phyloP scores from a whole-genome alignment of 805 yeast genomes.

The Saccharomycopsis amapae region DNA sequence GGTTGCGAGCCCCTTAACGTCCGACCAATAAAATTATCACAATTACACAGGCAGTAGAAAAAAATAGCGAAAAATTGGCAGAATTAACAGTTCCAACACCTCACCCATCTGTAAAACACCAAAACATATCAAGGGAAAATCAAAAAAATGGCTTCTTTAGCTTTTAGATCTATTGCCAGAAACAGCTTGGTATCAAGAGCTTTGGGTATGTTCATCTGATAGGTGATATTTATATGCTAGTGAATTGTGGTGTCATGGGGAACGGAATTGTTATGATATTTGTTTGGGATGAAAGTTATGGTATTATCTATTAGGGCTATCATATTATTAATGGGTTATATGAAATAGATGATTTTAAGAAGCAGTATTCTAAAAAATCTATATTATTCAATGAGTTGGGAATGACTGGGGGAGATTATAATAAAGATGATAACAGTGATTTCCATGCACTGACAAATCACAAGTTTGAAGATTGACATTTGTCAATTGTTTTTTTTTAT shows the following conservation, averaged over 20 bases:
- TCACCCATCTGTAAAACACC: background rate
- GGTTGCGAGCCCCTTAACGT: too few species aligned
- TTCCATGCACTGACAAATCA: background rate
- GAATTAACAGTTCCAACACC: background rate
- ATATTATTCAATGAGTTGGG: background rate
- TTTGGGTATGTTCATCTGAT: conserved; percentile 29
- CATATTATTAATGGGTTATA: background rate
- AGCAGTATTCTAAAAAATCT: background rate
- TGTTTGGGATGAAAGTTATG: too few species aligned
- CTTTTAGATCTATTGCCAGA: conserved; percentile 38
- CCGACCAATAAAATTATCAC: too few species aligned
- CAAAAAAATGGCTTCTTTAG: conserved; percentile 33
- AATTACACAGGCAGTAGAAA: background rate
- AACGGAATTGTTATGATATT: too few species aligned
- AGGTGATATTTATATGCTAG: too few species aligned
- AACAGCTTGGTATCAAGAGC: conserved; percentile 34
- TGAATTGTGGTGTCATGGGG: too few species aligned
- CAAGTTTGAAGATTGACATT: background rate
- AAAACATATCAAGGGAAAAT: too few species aligned
- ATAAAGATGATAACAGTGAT: too few species aligned
- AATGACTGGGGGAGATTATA: background rate
- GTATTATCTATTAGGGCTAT: too few species aligned
- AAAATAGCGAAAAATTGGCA: background rate
- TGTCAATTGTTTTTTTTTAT: background rate
- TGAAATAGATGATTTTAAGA: background rate